A percentile compares a stretch with the other conserved stretches of the same genome.
Evolutionary conservation across 78 protist species (phyloP).

Genomic region (Creolimax fragrantissima): DNA sequence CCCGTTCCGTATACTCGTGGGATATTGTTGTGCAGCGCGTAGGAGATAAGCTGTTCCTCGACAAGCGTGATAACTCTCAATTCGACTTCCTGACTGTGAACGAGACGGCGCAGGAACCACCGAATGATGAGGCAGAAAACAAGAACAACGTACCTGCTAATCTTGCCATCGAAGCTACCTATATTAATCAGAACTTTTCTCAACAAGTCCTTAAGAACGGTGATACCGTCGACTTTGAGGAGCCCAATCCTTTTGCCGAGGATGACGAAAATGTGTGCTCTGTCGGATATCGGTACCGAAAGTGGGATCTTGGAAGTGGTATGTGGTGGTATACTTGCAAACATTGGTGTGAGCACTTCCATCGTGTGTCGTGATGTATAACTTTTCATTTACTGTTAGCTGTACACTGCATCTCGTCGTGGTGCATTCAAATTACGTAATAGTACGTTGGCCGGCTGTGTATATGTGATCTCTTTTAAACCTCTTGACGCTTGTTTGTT

Average conservation of each 20-base stretch:
- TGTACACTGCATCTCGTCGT: no score
- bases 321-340: no score
- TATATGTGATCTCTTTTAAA: no score
- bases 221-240: not conserved
- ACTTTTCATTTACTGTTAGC: no score
- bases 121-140: conserved; percentile 52
- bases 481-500: no score
- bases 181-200: conserved; percentile 45
- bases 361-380: no score
- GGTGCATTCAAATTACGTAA: no score
- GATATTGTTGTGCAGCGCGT: conserved; percentile 54
- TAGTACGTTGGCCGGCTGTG: no score
- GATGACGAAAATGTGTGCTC: conserved; percentile 43
- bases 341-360: no score
- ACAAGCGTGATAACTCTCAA: conserved; percentile 51
- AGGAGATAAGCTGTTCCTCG: conserved; percentile 59
- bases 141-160: conserved; percentile 29
- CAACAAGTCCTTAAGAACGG: conserved; percentile 18
- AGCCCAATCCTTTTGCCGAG: conserved; percentile 41
- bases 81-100: conserved; percentile 50
- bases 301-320: conserved; percentile 64
- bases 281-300: conserved; percentile 57
- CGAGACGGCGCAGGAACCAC: conserved; percentile 52
- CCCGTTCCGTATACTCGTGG: conserved; percentile 65
- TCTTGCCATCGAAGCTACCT: conserved; percentile 69